Evolutionary conservation across 2,329 filamentous ascomycete genomes (phyloP).

Genomic region (Alternaria ethzedia): DNA sequence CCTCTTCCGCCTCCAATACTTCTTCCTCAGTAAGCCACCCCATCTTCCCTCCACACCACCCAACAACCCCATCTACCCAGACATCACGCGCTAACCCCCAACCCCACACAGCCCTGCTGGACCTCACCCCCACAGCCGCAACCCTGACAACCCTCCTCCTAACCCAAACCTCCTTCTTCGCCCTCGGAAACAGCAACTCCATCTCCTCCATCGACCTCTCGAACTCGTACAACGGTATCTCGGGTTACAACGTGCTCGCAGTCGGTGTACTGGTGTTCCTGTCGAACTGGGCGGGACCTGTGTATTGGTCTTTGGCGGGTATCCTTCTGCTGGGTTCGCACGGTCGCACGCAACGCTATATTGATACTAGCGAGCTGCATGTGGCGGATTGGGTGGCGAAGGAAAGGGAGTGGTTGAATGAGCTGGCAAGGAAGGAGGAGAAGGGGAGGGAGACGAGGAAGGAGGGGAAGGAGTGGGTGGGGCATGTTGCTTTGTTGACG

Average conservation of each 20-base stretch:
- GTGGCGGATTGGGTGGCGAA: slow-evolving; percentile 38
- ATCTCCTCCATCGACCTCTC: slow-evolving; percentile 96
- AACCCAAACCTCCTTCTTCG: slow-evolving; percentile 85
- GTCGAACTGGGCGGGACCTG: slow-evolving; percentile 87
- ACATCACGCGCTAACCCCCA: neutral
- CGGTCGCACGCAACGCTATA: slow-evolving; percentile 22
- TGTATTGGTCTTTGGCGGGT: slow-evolving; percentile 81
- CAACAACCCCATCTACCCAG: neutral
- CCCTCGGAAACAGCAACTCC: slow-evolving; percentile 87
- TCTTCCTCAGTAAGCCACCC: slow-evolving; percentile 52
- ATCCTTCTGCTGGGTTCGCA: slow-evolving; percentile 58
- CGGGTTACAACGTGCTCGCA: slow-evolving; percentile 76
- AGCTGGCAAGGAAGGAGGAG: slow-evolving; percentile 26
- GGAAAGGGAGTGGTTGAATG: slow-evolving; percentile 36
- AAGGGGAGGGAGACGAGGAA: slow-evolving; percentile 13
- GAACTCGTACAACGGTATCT: slow-evolving; percentile 92
- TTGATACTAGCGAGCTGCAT: slow-evolving; percentile 24
- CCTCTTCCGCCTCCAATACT: slow-evolving; percentile 70
- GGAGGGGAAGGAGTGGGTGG: slow-evolving; percentile 17
- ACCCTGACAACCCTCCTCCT: slow-evolving; percentile 76
- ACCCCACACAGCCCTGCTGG: slow-evolving; percentile 43
- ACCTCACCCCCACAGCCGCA: slow-evolving; percentile 61
- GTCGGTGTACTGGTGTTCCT: slow-evolving; percentile 86
- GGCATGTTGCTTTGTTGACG: slow-evolving; percentile 70
- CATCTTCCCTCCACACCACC: slow-evolving; percentile 44